Base-by-base conservation (phyloP, 148 eudicot species). In the Simmondsia chinensis region DNA sequence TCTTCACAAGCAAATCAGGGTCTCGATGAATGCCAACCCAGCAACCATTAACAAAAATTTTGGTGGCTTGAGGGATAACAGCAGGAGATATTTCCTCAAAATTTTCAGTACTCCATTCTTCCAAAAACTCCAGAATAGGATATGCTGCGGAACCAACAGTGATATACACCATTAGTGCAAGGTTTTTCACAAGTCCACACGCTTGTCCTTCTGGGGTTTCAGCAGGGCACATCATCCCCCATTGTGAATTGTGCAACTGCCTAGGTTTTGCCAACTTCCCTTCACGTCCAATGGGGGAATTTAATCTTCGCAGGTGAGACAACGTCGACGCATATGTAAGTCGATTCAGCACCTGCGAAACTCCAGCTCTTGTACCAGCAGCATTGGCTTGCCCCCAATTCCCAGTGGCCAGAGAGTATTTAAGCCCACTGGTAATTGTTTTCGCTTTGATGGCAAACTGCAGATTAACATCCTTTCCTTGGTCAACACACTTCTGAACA, bases 151-250 rank as follows among this genome's bases (percentile, higher is more conserved):
- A 91, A 49, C 99, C 99, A 29, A 91, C 96, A 16, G 96, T 91
- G 0, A 91, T 71, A 48, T 91, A 82, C 9, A 82, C 99, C 99
- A 91, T 91, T 59, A 91, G 48, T 14, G 99, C 99, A 52, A 91
- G 96, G 68, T 91, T 91, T 65, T 91, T 91, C 50, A 91, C 94
- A 35, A 91, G 60, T 9, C 99, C 99, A 71, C 99, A 91, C 23
- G 99, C 99, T 61, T 89, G 97, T 44, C 97, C 97, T 74, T 89
- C 99, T 52, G 99, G 99, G 17, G 99, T 86, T 69, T 91, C 96
- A 33, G 99, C 99, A 43, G 99, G 99, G 60, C 99, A 91, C 99
- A 91, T 91, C 99, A 91, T 91, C 46, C 99, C 96, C 96, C 99
- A 91, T 49, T 91, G 99, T 1, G 99, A 91, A 69, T 86, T 91